Percentiles rank a stretch among this genome's conserved stretches.
phyloP scores from a whole-genome alignment of 192 early-diverging fungal genomes.

The Coemansia sp. region DNA sequence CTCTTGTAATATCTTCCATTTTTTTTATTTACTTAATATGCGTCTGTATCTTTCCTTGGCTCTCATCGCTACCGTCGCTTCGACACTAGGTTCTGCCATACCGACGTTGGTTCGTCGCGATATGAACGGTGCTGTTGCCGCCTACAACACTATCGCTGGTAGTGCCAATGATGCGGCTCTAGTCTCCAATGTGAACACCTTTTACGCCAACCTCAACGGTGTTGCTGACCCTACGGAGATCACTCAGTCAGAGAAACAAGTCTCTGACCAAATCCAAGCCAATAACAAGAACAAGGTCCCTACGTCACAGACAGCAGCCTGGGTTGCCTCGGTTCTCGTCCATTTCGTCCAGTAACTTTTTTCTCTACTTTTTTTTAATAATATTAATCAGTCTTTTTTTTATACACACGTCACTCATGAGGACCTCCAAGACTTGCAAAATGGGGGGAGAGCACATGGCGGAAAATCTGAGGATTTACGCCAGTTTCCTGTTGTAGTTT shows the following conservation, averaged over 20 bases:
- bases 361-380: background rate
- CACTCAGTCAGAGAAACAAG: conserved; percentile 22
- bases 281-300: conserved; percentile 31
- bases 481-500: background rate
- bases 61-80: conserved; percentile 9
- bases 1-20: background rate
- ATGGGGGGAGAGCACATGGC: background rate
- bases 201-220: conserved; percentile 36
- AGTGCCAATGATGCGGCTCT: conserved; percentile 40
- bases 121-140: conserved; percentile 25
- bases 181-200: conserved; percentile 33
- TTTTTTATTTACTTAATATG: conserved; percentile 17
- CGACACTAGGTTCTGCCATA: background rate
- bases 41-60: conserved; percentile 19
- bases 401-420: background rate
- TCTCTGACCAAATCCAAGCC: conserved; percentile 42
- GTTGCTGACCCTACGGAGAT: conserved; percentile 17
- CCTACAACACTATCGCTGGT: conserved; percentile 16
- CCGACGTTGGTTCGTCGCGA: conserved; percentile 27
- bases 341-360: conserved; percentile 21
- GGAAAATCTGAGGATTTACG: background rate
- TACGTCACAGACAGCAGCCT: conserved; percentile 29
- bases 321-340: conserved; percentile 30
- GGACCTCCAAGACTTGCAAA: too few relatives aligned
- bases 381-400: conserved; percentile 1